Conservation (phyloP, 176 grass and related monocot species). For the Oryza officinalis region DNA sequence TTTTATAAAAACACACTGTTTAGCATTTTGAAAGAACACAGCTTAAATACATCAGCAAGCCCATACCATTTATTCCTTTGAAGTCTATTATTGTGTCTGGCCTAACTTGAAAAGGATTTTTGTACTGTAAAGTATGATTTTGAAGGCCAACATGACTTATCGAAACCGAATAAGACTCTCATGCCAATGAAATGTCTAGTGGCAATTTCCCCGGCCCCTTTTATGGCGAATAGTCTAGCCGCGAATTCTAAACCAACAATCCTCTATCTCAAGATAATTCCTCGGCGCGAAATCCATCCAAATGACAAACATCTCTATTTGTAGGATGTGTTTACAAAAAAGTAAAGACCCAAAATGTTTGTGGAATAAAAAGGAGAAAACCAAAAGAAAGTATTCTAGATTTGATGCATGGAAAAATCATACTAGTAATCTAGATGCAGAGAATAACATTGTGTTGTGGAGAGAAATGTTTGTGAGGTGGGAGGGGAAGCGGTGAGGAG, state of each 20-base stretch:
- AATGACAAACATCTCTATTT: too few relatives aligned
- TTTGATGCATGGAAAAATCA: not conserved
- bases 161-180: not conserved
- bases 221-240: too few relatives aligned
- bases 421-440: constrained; percentile 3
- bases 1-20: too few relatives aligned
- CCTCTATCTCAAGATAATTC: too few relatives aligned
- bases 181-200: not conserved
- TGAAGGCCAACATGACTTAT: not conserved
- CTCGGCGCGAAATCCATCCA: too few relatives aligned
- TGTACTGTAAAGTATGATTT: not conserved
- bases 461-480: not conserved
- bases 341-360: not conserved
- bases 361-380: not conserved
- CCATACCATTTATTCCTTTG: not conserved
- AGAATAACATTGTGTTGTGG: constrained; percentile 9
- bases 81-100: not conserved
- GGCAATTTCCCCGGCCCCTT: too few relatives aligned
- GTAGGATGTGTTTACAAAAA: not conserved
- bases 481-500: not conserved
- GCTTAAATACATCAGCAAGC: not conserved
- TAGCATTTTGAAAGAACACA: too few relatives aligned
- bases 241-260: too few relatives aligned
- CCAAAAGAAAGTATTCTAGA: not conserved
- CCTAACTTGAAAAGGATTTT: constrained; percentile 28